phyloP scores from a whole-genome alignment of 2,329 filamentous ascomycete species.

The Cytospora chrysosperma region DNA sequence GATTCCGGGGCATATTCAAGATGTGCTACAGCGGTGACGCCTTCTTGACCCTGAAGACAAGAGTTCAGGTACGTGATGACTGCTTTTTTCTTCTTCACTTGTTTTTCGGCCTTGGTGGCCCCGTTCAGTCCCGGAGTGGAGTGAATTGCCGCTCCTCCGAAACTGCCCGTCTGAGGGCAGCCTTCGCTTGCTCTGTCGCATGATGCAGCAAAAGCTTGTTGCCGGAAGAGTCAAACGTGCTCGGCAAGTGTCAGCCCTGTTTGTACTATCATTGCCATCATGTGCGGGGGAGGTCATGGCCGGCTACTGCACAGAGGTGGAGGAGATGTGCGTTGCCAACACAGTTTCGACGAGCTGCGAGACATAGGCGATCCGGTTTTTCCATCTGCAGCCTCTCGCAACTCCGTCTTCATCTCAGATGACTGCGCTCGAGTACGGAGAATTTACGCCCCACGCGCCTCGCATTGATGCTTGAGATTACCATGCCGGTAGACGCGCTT shows the following conservation, averaged over 20 bases:
- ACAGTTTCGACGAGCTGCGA: not conserved
- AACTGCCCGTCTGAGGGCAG: not conserved
- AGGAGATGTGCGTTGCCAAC: not conserved
- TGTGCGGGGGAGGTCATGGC: not conserved
- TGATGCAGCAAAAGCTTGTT: conserved; percentile 1
- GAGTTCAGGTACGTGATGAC: conserved; percentile 72
- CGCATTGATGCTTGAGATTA: conserved; percentile 38
- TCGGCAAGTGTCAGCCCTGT: conserved; percentile 19
- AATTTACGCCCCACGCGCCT: conserved; percentile 16
- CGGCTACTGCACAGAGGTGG: not conserved
- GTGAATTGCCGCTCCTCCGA: not conserved
- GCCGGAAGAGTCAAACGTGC: conserved; percentile 4
- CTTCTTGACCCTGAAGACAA: conserved; percentile 89
- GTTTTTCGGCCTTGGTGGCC: not conserved
- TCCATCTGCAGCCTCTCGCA: conserved; percentile 8
- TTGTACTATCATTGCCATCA: conserved; percentile 8
- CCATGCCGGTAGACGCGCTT: conserved; percentile 37
- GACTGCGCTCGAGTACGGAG: conserved; percentile 21
- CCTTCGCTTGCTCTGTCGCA: not conserved
- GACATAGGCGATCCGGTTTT: not conserved
- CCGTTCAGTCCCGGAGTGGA: not conserved
- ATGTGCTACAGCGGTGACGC: conserved; percentile 98
- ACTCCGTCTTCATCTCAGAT: conserved; percentile 3
- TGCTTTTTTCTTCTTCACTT: conserved; percentile 26
- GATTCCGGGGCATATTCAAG: conserved; percentile 97